phyloP scores from a whole-genome alignment of 140 eudicot genomes.

The Oenanthe javanica region DNA sequence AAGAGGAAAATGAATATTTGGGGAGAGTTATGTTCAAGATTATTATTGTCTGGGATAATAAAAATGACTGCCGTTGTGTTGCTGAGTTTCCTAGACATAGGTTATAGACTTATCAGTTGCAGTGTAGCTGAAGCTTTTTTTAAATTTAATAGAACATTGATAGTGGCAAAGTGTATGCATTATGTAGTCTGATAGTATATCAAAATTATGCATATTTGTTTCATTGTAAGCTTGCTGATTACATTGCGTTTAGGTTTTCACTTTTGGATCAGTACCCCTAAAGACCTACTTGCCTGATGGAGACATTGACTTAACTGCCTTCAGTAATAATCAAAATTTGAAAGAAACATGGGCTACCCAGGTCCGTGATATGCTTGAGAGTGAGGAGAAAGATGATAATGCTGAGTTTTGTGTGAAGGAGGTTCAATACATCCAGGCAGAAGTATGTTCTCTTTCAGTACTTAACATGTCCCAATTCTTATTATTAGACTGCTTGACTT shows the following conservation, averaged over 20 bases:
- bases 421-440: constrained; percentile 97
- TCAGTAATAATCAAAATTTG: constrained; percentile 51
- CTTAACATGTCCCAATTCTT: neutral
- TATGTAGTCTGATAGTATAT: neutral
- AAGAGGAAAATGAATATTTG: neutral
- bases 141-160: neutral
- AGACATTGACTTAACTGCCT: constrained; percentile 86
- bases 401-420: constrained; percentile 95
- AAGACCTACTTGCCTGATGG: constrained; percentile 98
- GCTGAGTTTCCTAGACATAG: neutral
- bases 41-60: neutral
- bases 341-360: constrained; percentile 91
- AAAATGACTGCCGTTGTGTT: neutral
- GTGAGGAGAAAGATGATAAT: constrained; percentile 77
- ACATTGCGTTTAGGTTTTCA: constrained; percentile 48
- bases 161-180: neutral
- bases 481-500: constrained; percentile 1
- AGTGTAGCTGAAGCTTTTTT: neutral
- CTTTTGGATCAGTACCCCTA: constrained; percentile 98
- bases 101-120: neutral
- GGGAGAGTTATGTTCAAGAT: neutral
- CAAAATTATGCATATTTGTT: neutral
- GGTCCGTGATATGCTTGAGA: constrained; percentile 70
- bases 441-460: constrained; percentile 35
- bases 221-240: neutral